Evolutionary conservation across 2,329 filamentous ascomycete species (phyloP), one percentile per base, ranked within the genome.

Genomic region (Lasiodiplodia theobromae): DNA sequence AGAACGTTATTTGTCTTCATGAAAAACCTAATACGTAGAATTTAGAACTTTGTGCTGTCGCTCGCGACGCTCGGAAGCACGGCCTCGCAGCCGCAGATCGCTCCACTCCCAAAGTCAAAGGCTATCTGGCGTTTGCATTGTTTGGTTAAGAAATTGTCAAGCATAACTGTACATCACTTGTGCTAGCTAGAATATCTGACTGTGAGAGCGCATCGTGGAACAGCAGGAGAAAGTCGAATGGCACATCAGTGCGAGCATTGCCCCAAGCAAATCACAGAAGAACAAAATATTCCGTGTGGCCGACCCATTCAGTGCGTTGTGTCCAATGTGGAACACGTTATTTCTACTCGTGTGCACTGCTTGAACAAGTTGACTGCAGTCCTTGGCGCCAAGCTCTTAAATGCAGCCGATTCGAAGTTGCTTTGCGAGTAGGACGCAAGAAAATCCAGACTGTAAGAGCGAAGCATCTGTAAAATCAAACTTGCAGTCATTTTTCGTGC

Each of bases 21-120:
- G 51, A 18, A 28, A 16, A 53, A 14, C 23, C 7, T 25, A 28
- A 18, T 25, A 21, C 0, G n/a, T 7, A 4, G 25, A 28, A 12
- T 4, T 28, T 14, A 11, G 23, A 14, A 28, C 21, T 28, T n/a
- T 38, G 54, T 21, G 28, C 16, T 40, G 21, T 34, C 54, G 23
- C n/a, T 34, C 34, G 54, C 34, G 54, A 58, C 21, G n/a, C 14
- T 58, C 37, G 37, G 21, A 58, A 58, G 54, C 54, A 58, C 54
- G 54, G 54, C 37, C 54, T 38, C 14, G 6, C 11, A 38, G 21
- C 54, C 37, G 54, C 21, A 58, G 54, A 58, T 58, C 54, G n/a
- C 54, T 58, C 54, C 54, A 58, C 54, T 12, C 7, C 7, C n/a
- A 2, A 58, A 25, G 28, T 40, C 54, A 25, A 23, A 40, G 44